These are phyloP conservation scores for Thuja plicata DNA, from an alignment of 83 land plant species.

Conservation along the genomic window DNA sequence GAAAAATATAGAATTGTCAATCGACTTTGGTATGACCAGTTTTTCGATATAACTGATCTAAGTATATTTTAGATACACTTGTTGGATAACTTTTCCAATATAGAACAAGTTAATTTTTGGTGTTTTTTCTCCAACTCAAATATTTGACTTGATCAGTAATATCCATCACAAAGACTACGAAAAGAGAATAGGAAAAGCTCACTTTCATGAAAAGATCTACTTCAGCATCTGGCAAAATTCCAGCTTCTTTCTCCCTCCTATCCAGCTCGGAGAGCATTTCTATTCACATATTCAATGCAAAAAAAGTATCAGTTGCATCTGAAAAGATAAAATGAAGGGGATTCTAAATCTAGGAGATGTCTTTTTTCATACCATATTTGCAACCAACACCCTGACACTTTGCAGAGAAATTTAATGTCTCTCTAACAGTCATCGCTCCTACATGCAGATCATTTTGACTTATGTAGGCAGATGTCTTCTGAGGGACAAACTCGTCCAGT, in stretches of 20 bases:
- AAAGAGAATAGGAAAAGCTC: not conserved
- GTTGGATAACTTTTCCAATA: not conserved
- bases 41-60: no score
- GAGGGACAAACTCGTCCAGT: constrained; percentile 14
- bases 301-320: not conserved
- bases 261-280: constrained; percentile 44
- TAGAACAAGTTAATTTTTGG: not conserved
- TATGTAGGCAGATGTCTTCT: constrained; percentile 25
- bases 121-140: not conserved
- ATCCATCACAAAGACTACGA: not conserved
- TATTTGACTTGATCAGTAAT: not conserved
- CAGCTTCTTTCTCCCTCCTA: constrained; percentile 59
- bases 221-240: constrained; percentile 61
- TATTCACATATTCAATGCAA: not conserved
- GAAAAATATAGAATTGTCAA: not conserved
- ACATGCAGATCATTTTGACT: constrained; percentile 28
- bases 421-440: not conserved
- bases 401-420: not conserved
- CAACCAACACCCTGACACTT: not conserved
- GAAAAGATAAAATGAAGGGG: no score
- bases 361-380: not conserved
- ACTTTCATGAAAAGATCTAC: constrained; percentile 41
- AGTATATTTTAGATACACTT: no score
- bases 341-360: not conserved
- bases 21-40: no score